Evolutionary conservation across 192 early-diverging fungal genomes (phyloP).

Genomic region (Chytriomyces sp.): DNA sequence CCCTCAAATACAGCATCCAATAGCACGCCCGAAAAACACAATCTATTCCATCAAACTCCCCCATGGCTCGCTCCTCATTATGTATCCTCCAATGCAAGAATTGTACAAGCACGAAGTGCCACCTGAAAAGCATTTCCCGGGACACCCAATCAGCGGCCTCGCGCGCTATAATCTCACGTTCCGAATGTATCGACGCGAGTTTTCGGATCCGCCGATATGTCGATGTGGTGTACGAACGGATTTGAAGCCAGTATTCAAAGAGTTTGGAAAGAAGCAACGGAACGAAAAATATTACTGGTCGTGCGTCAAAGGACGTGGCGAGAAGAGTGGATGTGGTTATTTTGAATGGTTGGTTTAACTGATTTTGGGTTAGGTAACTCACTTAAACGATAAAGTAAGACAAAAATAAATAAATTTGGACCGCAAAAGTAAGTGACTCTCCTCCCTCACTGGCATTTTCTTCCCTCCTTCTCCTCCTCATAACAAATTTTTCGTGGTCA

Average conservation of each 20-base stretch:
- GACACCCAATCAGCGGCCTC: slow-evolving; percentile 40
- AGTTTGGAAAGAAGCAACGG: slow-evolving; percentile 15
- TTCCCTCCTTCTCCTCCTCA: no score
- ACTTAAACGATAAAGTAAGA: not conserved
- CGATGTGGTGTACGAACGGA: slow-evolving; percentile 41
- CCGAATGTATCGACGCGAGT: slow-evolving; percentile 42
- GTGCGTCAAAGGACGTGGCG: slow-evolving; percentile 23
- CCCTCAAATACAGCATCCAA: slow-evolving; percentile 39
- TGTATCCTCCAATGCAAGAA: slow-evolving; percentile 57
- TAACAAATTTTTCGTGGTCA: no score
- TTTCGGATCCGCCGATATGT: slow-evolving; percentile 42
- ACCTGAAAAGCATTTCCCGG: slow-evolving; percentile 14
- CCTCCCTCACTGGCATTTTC: no score
- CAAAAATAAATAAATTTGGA: no score
- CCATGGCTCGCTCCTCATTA: slow-evolving; percentile 54
- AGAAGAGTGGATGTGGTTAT: slow-evolving; percentile 33
- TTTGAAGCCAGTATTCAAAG: slow-evolving; percentile 45
- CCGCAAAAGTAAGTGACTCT: no score
- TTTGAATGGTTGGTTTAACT: slow-evolving; percentile 40
- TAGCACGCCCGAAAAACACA: no score
- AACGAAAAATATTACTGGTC: slow-evolving; percentile 29
- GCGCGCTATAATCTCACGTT: slow-evolving; percentile 56
- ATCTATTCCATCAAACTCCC: slow-evolving; percentile 50
- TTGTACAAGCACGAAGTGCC: slow-evolving; percentile 51
- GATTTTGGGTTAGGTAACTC: not conserved